Evolutionary conservation across 2,329 filamentous ascomycete species (phyloP), one percentile per base, ranked within the genome.

Genomic region (Zymoseptoria pseudotritici): DNA sequence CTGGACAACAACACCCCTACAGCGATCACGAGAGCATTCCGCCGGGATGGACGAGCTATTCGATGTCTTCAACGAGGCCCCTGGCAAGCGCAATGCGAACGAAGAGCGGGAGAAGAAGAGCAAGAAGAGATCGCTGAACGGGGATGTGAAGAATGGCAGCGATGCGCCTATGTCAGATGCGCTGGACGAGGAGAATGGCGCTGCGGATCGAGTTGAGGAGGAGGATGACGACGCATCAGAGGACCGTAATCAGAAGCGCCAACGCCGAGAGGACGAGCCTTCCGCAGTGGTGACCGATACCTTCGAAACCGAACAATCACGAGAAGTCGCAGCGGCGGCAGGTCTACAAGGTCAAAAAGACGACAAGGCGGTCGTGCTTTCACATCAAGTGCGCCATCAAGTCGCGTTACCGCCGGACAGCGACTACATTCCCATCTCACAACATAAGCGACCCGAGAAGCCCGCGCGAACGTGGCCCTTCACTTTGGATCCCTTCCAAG

Each of bases 311-410:
- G 92, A 94, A 71, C 87, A 96, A 77, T 95, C 92, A 64, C 84
- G 93, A 80, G 90, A 97, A 75, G 83, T 99, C 49, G 90, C 89
- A 21, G 88, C 87, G 24, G 88, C 90, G 5, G 85, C 87, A 31
- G 91, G 90, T 66, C 81, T 80, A 62, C 85, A 82, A 72, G 80
- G 75, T 73, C 85, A 83, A 65, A 24, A 53, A 7, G 88, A 91
- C 57, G 79, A 82, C 26, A 80, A 85, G 53, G 85, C 88, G 5
- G 85, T 99, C 26, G 87, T 96, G 21, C 78, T 99, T 56, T 93
- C 91, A 53, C 95, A 99, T 79, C 96, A 99, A 78, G 96, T 99
- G 69, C 92, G 96, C 76, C 94, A 99, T 80, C 93, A 99, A 77
- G 94, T 97, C 67, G 90, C 94, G 11, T 81, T 99, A 20, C 94